A percentile compares a stretch with the other conserved stretches of the same genome.
phyloP scores from a whole-genome alignment of 768 basidiomycete species.

The Mycena latifolia region DNA sequence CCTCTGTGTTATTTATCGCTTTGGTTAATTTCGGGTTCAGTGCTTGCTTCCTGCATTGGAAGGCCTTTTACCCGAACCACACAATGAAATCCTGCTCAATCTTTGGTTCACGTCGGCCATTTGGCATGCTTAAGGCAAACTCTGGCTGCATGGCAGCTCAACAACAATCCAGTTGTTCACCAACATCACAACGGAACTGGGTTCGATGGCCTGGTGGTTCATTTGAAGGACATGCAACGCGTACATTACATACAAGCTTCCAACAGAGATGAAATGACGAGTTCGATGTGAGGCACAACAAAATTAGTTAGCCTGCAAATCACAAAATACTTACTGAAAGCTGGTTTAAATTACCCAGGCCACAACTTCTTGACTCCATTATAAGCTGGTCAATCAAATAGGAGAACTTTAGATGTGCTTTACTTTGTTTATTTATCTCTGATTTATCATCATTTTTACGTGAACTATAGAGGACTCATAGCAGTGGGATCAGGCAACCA shows the following conservation, averaged over 20 bases:
- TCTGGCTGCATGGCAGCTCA: slow-evolving; percentile 44
- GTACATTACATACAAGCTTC: neutral
- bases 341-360: too few relatives aligned
- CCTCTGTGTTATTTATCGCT: neutral
- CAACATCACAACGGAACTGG: neutral
- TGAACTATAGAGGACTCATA: too few relatives aligned
- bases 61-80: too few relatives aligned
- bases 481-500: too few relatives aligned
- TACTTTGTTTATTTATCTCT: too few relatives aligned
- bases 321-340: too few relatives aligned
- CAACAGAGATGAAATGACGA: neutral
- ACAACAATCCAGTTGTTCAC: neutral
- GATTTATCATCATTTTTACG: too few relatives aligned
- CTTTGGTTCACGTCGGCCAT: slow-evolving; percentile 46
- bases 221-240: neutral
- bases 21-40: slow-evolving; percentile 18
- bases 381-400: too few relatives aligned
- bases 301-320: too few relatives aligned
- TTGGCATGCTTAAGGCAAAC: slow-evolving; percentile 55
- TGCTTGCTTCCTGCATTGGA: slow-evolving; percentile 32
- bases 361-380: too few relatives aligned
- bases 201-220: neutral
- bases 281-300: neutral
- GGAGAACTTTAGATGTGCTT: too few relatives aligned
- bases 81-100: slow-evolving; percentile 42